Evolutionary conservation across 2,329 filamentous ascomycete species (phyloP).

Genomic region (Claviceps digitariae): DNA sequence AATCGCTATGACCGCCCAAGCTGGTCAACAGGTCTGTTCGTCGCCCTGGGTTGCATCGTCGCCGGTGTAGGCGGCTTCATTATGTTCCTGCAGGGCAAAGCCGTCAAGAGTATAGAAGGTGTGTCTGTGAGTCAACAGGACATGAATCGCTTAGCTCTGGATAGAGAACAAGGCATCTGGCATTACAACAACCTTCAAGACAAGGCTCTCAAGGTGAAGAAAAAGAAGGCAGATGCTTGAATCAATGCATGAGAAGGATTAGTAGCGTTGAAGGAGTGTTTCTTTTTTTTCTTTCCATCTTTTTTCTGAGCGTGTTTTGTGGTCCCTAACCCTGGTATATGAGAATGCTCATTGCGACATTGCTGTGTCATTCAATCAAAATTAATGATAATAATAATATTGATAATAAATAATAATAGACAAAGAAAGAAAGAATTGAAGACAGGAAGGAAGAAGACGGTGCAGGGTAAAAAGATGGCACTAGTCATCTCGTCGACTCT

Average conservation of each 20-base stretch:
- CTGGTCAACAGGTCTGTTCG: constrained; percentile 70
- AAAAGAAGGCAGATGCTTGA: constrained; percentile 1
- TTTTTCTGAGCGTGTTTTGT: not conserved
- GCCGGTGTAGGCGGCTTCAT: constrained; percentile 56
- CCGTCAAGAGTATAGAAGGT: constrained; percentile 58
- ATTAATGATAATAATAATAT: too few species aligned
- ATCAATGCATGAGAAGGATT: not conserved
- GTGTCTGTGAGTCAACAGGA: constrained; percentile 48
- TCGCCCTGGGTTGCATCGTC: constrained; percentile 58
- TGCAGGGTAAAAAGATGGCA: too few species aligned
- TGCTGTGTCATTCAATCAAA: too few species aligned
- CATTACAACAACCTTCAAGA: constrained; percentile 36
- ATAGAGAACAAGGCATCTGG: constrained; percentile 40
- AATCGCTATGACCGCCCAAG: constrained; percentile 60
- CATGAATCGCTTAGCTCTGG: constrained; percentile 32
- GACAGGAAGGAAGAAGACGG: too few species aligned
- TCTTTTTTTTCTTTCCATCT: not conserved
- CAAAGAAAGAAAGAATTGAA: too few species aligned
- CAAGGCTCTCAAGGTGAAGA: constrained; percentile 14
- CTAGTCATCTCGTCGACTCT: too few species aligned
- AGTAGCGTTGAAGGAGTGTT: not conserved
- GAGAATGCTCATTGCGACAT: not conserved
- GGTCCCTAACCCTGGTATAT: too few species aligned
- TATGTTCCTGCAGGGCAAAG: constrained; percentile 58
- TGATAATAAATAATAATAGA: too few species aligned